Conservation (phyloP, 2,329 filamentous ascomycete genomes). For the Pseudogymnoascus sp. region DNA sequence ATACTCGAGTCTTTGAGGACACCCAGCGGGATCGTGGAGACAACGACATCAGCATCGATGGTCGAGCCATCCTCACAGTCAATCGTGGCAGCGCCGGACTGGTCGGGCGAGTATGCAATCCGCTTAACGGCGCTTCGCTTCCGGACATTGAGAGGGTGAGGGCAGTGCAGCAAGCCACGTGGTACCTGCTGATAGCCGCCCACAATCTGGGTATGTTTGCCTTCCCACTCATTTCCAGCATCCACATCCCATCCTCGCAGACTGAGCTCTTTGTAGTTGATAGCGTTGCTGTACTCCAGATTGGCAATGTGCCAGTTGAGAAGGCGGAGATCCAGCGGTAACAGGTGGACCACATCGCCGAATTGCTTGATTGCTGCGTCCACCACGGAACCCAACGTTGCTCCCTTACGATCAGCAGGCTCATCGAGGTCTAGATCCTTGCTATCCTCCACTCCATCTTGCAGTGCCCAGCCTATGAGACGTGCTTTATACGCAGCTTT, state of each 20-base stretch:
- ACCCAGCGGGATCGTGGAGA: constrained; percentile 83
- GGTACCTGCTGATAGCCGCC: constrained; percentile 92
- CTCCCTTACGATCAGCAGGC: constrained; percentile 52
- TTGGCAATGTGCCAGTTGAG: constrained; percentile 99
- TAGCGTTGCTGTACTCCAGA: constrained; percentile 93
- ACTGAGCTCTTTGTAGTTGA: constrained; percentile 77
- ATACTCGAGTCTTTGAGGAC: constrained; percentile 79
- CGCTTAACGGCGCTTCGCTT: constrained; percentile 65
- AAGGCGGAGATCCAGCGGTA: constrained; percentile 77
- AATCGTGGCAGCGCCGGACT: constrained; percentile 48
- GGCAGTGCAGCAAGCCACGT: constrained; percentile 73
- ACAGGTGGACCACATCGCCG: constrained; percentile 71
- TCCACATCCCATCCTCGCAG: constrained; percentile 94
- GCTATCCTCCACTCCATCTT: constrained; percentile 52
- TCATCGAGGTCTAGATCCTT: constrained; percentile 64
- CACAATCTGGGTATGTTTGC: constrained; percentile 84
- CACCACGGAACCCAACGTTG: constrained; percentile 83
- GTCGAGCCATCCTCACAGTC: constrained; percentile 70
- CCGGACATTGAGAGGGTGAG: constrained; percentile 67
- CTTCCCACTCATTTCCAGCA: constrained; percentile 94
- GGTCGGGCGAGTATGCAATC: constrained; percentile 55
- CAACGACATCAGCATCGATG: constrained; percentile 81
- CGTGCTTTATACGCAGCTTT: constrained; percentile 72
- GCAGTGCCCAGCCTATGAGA: constrained; percentile 75
- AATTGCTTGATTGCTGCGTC: constrained; percentile 89